Base-by-base conservation (phyloP, 192 early-diverging fungal species). In the Entomortierella beljakovae region DNA sequence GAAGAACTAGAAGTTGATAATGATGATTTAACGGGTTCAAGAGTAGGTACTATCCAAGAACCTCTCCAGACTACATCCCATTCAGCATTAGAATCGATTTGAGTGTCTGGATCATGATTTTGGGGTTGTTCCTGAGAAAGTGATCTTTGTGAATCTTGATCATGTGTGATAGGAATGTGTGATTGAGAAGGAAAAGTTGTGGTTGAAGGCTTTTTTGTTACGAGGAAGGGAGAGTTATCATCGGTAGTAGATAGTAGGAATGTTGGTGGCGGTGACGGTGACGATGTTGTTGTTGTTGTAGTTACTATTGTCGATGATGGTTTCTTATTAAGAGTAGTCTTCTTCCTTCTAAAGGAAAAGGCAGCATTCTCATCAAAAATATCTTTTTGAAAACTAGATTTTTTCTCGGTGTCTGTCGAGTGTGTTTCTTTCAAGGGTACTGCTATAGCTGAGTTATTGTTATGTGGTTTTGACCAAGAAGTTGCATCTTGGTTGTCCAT, bases 21-120 rank as follows among this genome's bases (percentile, higher is more conserved):
- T 6, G 37, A 15, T 20, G 57, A 13, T 59, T 32, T 50, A 2
- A 63, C n/a, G 18, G 72, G 64, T 23, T 68, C 60, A 15, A 76
- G 42, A 0, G 58, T 31, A 3, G 72, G 72, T 1, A 76, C 64
- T 7, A 76, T 57, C 72, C 72, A 76, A 9, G 72, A 76, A 6
- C 72, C 64, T 18, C 48, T 46, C 72, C 72, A 76, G 37, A 76
- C 53, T 6, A 62, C 23, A 3, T 68, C 52, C 72, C 72, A 76
- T 25, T 49, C 46, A 7, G 57, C 46, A 31, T 49, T 46, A 20
- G 28, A n/a, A 22, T 68, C 16, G 13, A 15, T 16, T 26, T 35
- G 7, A 31, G 20, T 15, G 9, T 56, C 52, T 22, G 9, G 5
- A 4, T 59, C n/a, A 23, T 9, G 2, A n/a, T 38, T 9, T 13